Base-by-base conservation (phyloP, 129 eudicot genomes). In the Oenanthe sinensis region DNA sequence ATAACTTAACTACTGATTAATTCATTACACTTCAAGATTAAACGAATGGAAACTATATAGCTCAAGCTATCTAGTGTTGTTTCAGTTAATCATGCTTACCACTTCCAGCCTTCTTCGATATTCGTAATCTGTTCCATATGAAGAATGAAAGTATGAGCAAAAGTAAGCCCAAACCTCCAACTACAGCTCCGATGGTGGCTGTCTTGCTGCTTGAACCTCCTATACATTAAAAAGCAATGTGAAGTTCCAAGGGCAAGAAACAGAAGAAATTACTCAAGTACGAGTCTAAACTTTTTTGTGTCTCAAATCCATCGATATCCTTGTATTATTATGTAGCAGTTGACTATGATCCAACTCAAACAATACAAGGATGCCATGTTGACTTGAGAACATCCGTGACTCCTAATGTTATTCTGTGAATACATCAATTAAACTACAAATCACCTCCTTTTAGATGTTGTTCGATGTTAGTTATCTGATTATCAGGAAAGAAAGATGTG, bases 381-480 rank as follows among this genome's bases (percentile, higher is more conserved):
- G 67, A 55, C 28, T 55, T 20, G 28, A 55, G 63, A 55, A 55
- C 63, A 65, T 15, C 10, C 1, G 16, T 11, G 20, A 65, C 71
- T 28, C 70, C 70, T 62, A 8, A 14, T 28, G 40, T 33, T 12
- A 55, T 46, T 46, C 49, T 46, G 28, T 11, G 8, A 65, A 65
- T 65, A 24, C 40, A 54, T 54, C 28, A 20, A 55, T 24, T 20
- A 22, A 55, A 22, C 67, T 6, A 3, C 4, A n/a, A 2, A 58
- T 58, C 68, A 85, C 97, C 94, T 83, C 83, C 81, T 60, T 39
- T 80, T 15, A 89, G 80, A 80, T 80, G 87, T 0, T 88, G 82
- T 10, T 76, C 48, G 71, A 92, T 83, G 50, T 89, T 81, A 4
- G 73, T 77, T 22, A 82, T 88, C 74, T 88, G 83, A 76, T 82